These are phyloP conservation scores for Saxispiralis lemnorum DNA, from an alignment of 495 filamentous ascomycete species.

Conservation along the genomic window DNA sequence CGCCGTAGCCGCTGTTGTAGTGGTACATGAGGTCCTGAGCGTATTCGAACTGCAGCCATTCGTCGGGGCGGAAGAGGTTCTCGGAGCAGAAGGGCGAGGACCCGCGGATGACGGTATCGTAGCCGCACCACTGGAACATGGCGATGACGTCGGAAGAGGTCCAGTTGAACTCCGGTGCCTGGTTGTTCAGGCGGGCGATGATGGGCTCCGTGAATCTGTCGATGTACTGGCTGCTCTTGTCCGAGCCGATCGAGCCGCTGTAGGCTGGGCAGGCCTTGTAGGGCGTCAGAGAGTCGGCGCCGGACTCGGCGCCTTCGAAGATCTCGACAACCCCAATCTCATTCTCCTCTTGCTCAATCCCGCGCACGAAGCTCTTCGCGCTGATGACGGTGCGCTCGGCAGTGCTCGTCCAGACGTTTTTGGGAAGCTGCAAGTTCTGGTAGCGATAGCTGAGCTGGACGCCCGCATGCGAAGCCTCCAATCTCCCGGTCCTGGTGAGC, in stretches of 20 bases:
- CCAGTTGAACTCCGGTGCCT: slow-evolving; percentile 30
- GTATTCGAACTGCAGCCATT: slow-evolving; percentile 38
- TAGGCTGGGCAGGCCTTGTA: slow-evolving; percentile 33
- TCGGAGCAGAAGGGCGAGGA: slow-evolving; percentile 34
- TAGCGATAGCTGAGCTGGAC: slow-evolving; percentile 24
- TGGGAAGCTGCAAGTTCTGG: slow-evolving; percentile 25
- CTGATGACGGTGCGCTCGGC: slow-evolving; percentile 31
- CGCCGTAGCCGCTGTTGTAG: slow-evolving; percentile 36
- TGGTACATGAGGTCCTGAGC: slow-evolving; percentile 41
- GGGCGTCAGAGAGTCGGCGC: slow-evolving; percentile 31
- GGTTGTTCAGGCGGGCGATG: slow-evolving; percentile 25
- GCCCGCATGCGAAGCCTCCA: slow-evolving; percentile 29
- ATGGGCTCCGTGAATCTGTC: slow-evolving; percentile 30
- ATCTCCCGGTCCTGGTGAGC: slow-evolving; percentile 27
- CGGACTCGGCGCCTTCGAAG: slow-evolving; percentile 22
- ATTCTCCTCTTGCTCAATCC: slow-evolving; percentile 28
- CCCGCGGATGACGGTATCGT: slow-evolving; percentile 41
- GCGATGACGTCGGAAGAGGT: slow-evolving; percentile 31
- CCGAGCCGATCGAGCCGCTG: slow-evolving; percentile 28
- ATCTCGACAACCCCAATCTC: slow-evolving; percentile 27
- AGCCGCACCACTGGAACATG: slow-evolving; percentile 37
- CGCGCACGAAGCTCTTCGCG: slow-evolving; percentile 27
- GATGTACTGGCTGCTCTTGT: slow-evolving; percentile 25
- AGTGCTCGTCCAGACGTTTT: slow-evolving; percentile 31
- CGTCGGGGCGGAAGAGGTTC: slow-evolving; percentile 32